Base-by-base conservation (phyloP, 768 basidiomycete genomes). In the Chalciporus sphaerocephalus region DNA sequence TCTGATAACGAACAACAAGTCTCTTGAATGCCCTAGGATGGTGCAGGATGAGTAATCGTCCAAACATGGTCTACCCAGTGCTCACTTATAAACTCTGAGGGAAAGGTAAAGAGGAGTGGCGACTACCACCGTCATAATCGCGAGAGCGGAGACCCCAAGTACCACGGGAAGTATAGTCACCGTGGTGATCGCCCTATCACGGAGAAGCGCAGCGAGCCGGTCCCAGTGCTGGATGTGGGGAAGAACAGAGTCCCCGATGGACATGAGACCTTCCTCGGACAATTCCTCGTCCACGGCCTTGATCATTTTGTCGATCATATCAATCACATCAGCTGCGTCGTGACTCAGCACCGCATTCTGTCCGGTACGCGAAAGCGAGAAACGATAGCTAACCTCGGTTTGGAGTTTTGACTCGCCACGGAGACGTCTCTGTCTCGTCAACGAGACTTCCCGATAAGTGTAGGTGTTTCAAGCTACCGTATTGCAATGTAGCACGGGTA, bases 201-300 rank as follows among this genome's bases (percentile, higher is more conserved):
- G 28, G 12, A 55, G 16, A 2, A 47, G 13, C 8, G 25, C 25
- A 2, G 21, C 42, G 20, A 55, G 44, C 17, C 46, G 46, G 15
- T 52, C 23, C 54, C 50, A 47, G 13, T 52, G 47, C 6, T 36
- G 38, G 16, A 55, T 51, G 39, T 55, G 48, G 0, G 48, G 48
- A 6, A 47, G 25, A 12, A 42, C 27, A 4, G 27, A 13, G 10
- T 51, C 46, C 0, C 48, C 54, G n/a, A 51, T 38, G 6, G 46
- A 36, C 40, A 50, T 23, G 4, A 51, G 42, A 20, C 46, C 37
- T 12, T 51, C 52, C 23, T 54, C 37, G 0, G 40, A 47, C 9
- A 52, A 16, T 15, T 51, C 44, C 13, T 34, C 42, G n/a, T 51
- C 35, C 16, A 44, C 34, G 6, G 42, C 32, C 7, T 21, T 20